These are phyloP conservation scores for Porcisia hertigi DNA, from an alignment of 208 protist species.

Conservation along the genomic window DNA sequence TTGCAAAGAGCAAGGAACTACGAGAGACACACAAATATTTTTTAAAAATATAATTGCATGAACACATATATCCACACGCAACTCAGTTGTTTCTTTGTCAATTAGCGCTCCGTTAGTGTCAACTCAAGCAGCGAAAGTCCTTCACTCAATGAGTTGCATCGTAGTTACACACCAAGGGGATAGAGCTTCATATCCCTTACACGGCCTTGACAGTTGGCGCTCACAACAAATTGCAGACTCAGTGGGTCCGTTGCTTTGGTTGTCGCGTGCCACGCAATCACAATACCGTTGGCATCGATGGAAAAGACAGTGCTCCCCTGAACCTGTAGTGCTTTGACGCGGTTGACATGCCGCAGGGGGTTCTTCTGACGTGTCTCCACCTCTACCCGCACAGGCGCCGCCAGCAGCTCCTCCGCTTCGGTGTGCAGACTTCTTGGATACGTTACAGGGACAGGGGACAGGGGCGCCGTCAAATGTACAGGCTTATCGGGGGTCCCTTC, in stretches of 20 bases:
- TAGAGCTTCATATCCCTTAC: constrained; percentile 54
- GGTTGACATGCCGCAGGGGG: constrained; percentile 52
- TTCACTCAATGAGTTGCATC: neutral
- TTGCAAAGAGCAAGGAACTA: neutral
- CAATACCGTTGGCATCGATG: constrained; percentile 57
- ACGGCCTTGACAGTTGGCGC: constrained; percentile 77
- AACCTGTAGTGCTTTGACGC: constrained; percentile 51
- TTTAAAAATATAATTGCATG: neutral
- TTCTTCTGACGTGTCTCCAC: constrained; percentile 45
- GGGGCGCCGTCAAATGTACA: neutral
- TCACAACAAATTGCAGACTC: constrained; percentile 49
- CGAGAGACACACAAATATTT: neutral
- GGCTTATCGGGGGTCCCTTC: neutral
- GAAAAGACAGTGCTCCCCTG: constrained; percentile 46
- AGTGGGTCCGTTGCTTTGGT: neutral
- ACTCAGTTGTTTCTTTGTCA: no score
- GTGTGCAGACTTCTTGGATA: constrained; percentile 31
- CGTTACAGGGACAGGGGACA: constrained; percentile 7
- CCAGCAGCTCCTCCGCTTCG: constrained; percentile 20
- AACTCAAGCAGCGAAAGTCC: neutral
- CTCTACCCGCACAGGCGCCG: constrained; percentile 19
- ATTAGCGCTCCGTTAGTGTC: no score
- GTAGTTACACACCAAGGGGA: constrained; percentile 12
- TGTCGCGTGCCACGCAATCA: constrained; percentile 44
- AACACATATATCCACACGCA: neutral